Conservation (phyloP, 306 rosid species). For the Rosa lucieae region DNA sequence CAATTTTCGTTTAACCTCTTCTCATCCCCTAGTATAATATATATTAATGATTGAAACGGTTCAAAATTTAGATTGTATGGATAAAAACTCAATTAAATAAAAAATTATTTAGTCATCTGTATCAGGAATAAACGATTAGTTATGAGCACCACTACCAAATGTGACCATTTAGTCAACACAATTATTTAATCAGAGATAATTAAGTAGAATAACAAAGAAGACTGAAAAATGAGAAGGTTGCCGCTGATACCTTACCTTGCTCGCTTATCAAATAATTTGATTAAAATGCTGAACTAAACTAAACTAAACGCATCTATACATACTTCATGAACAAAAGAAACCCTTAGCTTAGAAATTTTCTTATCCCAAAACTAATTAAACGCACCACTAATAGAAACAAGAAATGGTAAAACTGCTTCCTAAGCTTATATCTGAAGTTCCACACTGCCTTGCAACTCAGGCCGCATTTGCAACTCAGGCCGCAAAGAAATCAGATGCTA, state of each 20-base stretch:
- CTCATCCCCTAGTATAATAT: not conserved
- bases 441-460: not conserved
- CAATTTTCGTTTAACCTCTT: not conserved
- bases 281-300: not conserved
- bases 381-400: not conserved
- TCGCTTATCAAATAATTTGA: too few relatives aligned
- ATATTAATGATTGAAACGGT: too few relatives aligned
- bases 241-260: too few relatives aligned
- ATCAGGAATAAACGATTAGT: not conserved
- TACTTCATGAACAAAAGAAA: not conserved
- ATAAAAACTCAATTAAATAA: too few relatives aligned
- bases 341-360: not conserved
- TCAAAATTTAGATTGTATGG: too few relatives aligned
- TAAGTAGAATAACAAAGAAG: too few relatives aligned
- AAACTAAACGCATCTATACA: not conserved
- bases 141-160: not conserved
- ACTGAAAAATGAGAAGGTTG: too few relatives aligned
- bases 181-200: too few relatives aligned
- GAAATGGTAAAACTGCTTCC: not conserved
- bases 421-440: not conserved
- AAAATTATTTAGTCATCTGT: not conserved
- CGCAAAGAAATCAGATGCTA: not conserved
- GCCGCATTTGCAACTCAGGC: not conserved
- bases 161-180: not conserved
- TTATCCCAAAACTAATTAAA: too few relatives aligned